Conservation (phyloP, 1,284 basidiomycete genomes). For the Abortiporus biennis region DNA sequence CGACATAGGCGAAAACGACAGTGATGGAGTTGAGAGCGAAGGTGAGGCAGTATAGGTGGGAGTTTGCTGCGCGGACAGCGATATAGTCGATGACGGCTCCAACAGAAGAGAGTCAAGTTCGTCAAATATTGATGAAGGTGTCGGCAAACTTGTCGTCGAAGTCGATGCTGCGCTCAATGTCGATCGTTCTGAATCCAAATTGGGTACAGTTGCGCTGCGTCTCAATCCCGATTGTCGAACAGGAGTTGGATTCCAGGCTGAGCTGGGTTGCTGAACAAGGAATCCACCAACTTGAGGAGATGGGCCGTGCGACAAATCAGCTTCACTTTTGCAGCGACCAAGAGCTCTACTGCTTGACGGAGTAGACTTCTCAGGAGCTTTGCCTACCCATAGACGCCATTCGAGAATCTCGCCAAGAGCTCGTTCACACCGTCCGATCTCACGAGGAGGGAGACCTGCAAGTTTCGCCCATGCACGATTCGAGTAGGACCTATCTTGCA, state of each 20-base stretch:
- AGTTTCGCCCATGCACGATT: constrained; percentile 91
- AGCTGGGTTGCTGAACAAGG: background rate
- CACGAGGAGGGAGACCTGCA: constrained; percentile 69
- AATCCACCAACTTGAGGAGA: too few species aligned
- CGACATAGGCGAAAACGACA: constrained; percentile 18
- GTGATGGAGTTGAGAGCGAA: constrained; percentile 9
- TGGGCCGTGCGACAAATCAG: background rate
- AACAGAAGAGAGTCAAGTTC: background rate
- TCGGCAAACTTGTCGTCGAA: background rate
- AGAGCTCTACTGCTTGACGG: constrained; percentile 15
- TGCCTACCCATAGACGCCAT: constrained; percentile 83
- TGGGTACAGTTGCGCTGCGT: background rate
- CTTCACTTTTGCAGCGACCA: background rate
- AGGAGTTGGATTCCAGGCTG: background rate
- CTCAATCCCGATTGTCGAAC: background rate
- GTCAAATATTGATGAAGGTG: too few species aligned
- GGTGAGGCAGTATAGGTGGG: constrained; percentile 6
- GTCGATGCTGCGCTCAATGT: background rate
- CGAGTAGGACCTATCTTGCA: constrained; percentile 89
- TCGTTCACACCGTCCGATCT: constrained; percentile 77
- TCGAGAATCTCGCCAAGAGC: constrained; percentile 74
- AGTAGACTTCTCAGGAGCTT: constrained; percentile 22
- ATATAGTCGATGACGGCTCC: background rate
- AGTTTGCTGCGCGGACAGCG: background rate
- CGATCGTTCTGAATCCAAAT: background rate